Base-by-base conservation (phyloP, 2,329 filamentous ascomycete species). In the Colletotrichum orbiculare region DNA sequence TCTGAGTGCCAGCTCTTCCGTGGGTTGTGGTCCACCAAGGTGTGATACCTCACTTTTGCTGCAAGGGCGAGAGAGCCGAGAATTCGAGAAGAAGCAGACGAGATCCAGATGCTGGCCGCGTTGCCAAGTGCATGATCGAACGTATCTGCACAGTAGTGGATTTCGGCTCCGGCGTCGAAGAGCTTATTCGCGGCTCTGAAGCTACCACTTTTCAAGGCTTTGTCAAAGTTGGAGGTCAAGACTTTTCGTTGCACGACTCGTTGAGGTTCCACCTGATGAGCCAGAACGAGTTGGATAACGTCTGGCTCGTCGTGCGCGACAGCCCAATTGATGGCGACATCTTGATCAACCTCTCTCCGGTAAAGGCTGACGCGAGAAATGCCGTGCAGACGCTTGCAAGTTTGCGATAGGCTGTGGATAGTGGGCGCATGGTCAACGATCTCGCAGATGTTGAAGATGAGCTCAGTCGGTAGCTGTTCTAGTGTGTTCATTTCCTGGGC, bases 41-140 rank as follows among this genome's bases (percentile, higher is more conserved):
- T 25, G 15, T 59, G 39, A 6, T 52, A 53, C 3, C 56, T n/a
- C 5, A 12, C 25, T 6, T 33, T 10, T 4, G 56, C 56, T 7
- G 56, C 56, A 8, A 59, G 25, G 0, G 39, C 47, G 12, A 59
- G 56, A 4, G 48, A 53, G 11, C 56, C 48, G 8, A 59, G 39
- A 5, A 25, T 25, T 25, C 25, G 25, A 25, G 4, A 25, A 25
- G 25, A 25, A 25, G 25, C 25, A 4, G 5, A 11, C 25, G 35
- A 8, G 3, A 25, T 13, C 3, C 13, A 11, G 0, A 15, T 6
- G 1, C 2, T 8, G 8, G 25, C 7, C 10, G 8, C 35, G 12
- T 1, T 12, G 9, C 8, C 17, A 8, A 25, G 13, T 11, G 37
- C 2, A 0, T 33, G 25, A 0, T 4, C 2, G 15, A 0, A 1